Base-by-base conservation (phyloP, 1,284 basidiomycete genomes). In the Pisolithus thermaeus region DNA sequence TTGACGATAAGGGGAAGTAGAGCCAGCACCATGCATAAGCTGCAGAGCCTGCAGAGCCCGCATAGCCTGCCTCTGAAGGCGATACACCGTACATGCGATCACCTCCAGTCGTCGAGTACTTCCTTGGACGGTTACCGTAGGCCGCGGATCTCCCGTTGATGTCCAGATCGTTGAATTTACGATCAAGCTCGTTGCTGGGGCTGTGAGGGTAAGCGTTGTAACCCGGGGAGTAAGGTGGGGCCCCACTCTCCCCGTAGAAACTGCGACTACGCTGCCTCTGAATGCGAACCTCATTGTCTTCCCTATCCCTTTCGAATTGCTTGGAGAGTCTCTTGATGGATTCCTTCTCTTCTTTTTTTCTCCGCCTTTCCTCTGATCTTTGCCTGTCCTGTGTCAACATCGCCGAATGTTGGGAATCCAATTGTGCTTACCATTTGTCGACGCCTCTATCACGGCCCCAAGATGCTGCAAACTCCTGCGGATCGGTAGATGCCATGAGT, bases 381-480 rank as follows among this genome's bases (percentile, higher is more conserved):
- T 79, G 76, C 80, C 82, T 84, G 56, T 44, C 50, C 32, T 18
- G 32, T 38, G 52, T 58, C 51, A 56, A 57, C 48, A 22, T 43
- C 30, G 43, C 5, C 11, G 39, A 36, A 49, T 35, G 48, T 40
- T 43, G 47, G 45, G 25, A 44, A 16, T 20, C 30, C 47, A 49
- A 51, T 48, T 12, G 36, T 11, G 54, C 69, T 48, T 64, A 84
- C 83, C 81, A 80, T 52, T 80, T 75, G 32, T 71, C 73, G 38
- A 73, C 60, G 22, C 69, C 58, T 52, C 59, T 73, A 41, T 77
- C 72, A 50, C 77, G 74, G 55, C 70, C 72, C 76, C 81, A 83
- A 4, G 81, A 75, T 18, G 77, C 75, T 32, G 75, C 68, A 55
- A 84, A 81, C 36, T 84, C 80, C 83, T 84, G 52, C 25, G 23